Base-by-base conservation (phyloP, 495 filamentous ascomycete genomes). In the Chaetomium cochliodes region DNA sequence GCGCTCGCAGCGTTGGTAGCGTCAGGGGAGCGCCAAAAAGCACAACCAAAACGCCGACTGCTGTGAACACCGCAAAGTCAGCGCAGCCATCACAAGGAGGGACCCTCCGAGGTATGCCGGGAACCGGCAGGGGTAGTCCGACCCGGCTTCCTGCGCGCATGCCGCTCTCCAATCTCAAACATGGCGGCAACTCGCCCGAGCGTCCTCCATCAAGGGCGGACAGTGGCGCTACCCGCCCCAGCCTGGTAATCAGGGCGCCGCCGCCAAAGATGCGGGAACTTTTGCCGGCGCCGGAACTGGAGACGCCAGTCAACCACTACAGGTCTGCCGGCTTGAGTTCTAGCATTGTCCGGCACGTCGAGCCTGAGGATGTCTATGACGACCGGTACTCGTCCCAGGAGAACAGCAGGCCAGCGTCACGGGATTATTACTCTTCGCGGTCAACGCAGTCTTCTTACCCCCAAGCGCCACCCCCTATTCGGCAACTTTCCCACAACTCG, bases 191-290 rank as follows among this genome's bases (percentile, higher is more conserved):
- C 74, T 93, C 90, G 13, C 90, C 92, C 33, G 90, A 94, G 61
- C 89, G 92, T 52, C 58, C 85, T 72, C 64, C 81, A 65, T 73
- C 83, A 70, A 65, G 80, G 60, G 60, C 63, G 15, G 80, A 77
- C 12, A 60, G 69, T 12, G 54, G 51, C 16, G 64, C 59, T 22
- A 22, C 74, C 16, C 77, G 79, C 3, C 62, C 70, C 11, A 81
- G 57, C 78, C 86, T 70, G 28, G 71, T 76, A 74, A 65, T 76
- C 53, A 70, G 88, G 66, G 88, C 87, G 18, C 91, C 92, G 37
- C 92, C 92, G 39, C 92, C 92, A 39, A 90, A 92, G 72, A 96
- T 97, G 92, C 85, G 92, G 66, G 91, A 93, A 63, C 86, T 94
- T 15, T 57, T 73, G 44, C 87, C 88, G 28, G 79, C 89, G 20